A percentile compares a stretch with the other conserved stretches of the same genome.
phyloP scores from a whole-genome alignment of 2,329 filamentous ascomycete genomes.

The Seiridium cupressi region DNA sequence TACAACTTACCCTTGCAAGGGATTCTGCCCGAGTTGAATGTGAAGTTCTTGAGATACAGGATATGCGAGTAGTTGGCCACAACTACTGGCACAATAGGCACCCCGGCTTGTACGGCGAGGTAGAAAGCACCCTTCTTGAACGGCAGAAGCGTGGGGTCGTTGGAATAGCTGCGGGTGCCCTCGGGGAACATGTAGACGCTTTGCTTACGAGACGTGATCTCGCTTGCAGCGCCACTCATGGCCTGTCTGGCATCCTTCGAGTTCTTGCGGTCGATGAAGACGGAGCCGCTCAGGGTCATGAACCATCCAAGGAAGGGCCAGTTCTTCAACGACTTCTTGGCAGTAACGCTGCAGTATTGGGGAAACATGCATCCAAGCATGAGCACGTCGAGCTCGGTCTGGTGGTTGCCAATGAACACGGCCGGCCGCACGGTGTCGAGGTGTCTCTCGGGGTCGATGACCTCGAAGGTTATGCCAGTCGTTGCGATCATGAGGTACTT shows the following conservation, averaged over 20 bases:
- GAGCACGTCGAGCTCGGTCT: conserved; percentile 91
- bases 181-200: conserved; percentile 88
- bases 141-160: conserved; percentile 78
- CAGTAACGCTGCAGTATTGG: conserved; percentile 86
- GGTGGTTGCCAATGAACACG: conserved; percentile 92
- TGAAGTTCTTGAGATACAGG: conserved; percentile 60
- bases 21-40: conserved; percentile 68
- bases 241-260: conserved; percentile 77
- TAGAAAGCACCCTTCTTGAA: conserved; percentile 99
- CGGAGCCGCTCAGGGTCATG: conserved; percentile 80
- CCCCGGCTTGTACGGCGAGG: conserved; percentile 87
- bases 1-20: conserved; percentile 66
- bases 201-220: conserved; percentile 72
- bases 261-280: conserved; percentile 94
- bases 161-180: conserved; percentile 86
- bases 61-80: conserved; percentile 78
- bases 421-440: conserved; percentile 71
- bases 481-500: conserved; percentile 72
- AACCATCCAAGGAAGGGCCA: conserved; percentile 92
- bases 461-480: conserved; percentile 75
- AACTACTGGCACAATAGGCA: conserved; percentile 86
- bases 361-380: conserved; percentile 90
- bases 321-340: conserved; percentile 79
- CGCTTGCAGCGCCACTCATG: conserved; percentile 77
- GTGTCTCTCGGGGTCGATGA: conserved; percentile 65